Evolutionary conservation across 2,329 filamentous ascomycete genomes (phyloP).

Genomic region (Cladophialophora psammophila): DNA sequence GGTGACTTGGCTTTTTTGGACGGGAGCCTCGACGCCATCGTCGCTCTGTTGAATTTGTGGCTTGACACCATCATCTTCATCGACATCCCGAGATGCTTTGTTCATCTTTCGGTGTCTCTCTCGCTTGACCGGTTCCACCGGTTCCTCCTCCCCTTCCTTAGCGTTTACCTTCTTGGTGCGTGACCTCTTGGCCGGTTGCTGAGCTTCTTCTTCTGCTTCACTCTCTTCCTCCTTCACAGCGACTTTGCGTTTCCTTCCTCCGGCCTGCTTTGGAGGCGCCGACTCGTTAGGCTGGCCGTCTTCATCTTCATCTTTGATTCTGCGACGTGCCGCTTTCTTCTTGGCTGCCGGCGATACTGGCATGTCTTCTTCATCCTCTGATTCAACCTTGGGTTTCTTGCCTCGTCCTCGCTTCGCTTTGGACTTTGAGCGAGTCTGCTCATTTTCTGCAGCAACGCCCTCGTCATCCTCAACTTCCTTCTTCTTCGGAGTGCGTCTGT

Average conservation of each 20-base stretch:
- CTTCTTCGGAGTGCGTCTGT: slow-evolving; percentile 48
- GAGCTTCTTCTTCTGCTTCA: slow-evolving; percentile 34
- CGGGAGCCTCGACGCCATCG: neutral
- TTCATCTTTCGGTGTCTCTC: slow-evolving; percentile 5
- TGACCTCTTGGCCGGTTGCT: slow-evolving; percentile 31
- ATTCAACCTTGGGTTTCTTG: slow-evolving; percentile 44
- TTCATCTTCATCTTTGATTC: slow-evolving; percentile 24
- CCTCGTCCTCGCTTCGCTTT: slow-evolving; percentile 35
- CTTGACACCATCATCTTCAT: neutral
- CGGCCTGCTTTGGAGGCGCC: slow-evolving; percentile 21
- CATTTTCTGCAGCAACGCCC: slow-evolving; percentile 35
- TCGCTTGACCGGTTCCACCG: slow-evolving; percentile 2
- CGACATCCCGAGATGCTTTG: neutral
- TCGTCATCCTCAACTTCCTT: slow-evolving; percentile 46
- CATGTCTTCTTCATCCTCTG: slow-evolving; percentile 40
- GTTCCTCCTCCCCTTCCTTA: slow-evolving; percentile 39
- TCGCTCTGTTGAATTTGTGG: neutral
- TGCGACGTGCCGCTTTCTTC: slow-evolving; percentile 28
- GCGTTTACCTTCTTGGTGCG: slow-evolving; percentile 43
- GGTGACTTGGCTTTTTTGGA: neutral
- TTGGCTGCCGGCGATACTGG: slow-evolving; percentile 25
- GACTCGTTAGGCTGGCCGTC: neutral
- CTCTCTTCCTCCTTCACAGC: slow-evolving; percentile 44
- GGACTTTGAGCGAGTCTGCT: slow-evolving; percentile 35
- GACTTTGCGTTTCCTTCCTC: slow-evolving; percentile 26